Evolutionary conservation across 192 early-diverging fungal genomes (phyloP).

Genomic region (Phycomyces blakesleeanus): DNA sequence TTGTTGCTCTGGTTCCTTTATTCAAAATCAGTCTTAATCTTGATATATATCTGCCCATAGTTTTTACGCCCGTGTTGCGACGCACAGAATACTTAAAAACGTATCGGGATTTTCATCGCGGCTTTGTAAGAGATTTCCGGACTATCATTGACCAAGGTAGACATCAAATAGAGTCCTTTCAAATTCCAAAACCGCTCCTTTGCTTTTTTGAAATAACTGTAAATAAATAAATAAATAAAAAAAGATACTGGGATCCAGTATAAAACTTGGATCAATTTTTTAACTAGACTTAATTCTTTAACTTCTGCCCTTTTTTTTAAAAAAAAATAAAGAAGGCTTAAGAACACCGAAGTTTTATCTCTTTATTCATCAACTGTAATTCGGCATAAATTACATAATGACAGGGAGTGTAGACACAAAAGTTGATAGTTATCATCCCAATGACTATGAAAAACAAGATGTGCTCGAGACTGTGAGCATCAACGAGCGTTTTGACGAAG

Average conservation of each 20-base stretch:
- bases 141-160: too few relatives aligned
- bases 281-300: background rate
- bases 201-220: too few relatives aligned
- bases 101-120: too few relatives aligned
- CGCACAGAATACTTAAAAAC: too few relatives aligned
- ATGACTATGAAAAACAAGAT: background rate
- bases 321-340: background rate
- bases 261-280: conserved; percentile 1
- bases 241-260: too few relatives aligned
- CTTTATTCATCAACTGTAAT: background rate
- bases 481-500: background rate
- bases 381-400: background rate
- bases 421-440: background rate
- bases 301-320: background rate
- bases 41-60: too few relatives aligned
- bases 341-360: background rate
- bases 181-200: too few relatives aligned
- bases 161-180: too few relatives aligned
- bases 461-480: background rate
- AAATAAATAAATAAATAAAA: too few relatives aligned
- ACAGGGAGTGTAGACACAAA: background rate
- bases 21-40: background rate
- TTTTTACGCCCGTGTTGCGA: too few relatives aligned
- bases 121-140: too few relatives aligned
- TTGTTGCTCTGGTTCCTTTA: background rate